Conservation (phyloP, 495 filamentous ascomycete genomes). For the Penicillium tannophilum region DNA sequence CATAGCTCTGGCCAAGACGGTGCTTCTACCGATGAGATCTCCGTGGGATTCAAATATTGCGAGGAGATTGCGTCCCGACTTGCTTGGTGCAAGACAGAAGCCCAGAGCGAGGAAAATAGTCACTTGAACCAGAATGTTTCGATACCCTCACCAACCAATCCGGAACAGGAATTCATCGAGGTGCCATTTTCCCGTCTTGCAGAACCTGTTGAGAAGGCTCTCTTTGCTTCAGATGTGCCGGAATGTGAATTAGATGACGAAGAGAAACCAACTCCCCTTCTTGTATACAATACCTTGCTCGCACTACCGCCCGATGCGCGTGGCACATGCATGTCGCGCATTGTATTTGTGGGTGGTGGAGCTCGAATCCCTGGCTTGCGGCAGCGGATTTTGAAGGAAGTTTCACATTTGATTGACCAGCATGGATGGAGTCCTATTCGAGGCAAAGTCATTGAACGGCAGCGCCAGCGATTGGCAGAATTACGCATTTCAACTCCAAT, state of each 20-base stretch:
- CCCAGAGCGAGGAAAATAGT: slow-evolving; percentile 5
- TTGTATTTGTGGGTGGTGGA: slow-evolving; percentile 83
- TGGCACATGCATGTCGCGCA: slow-evolving; percentile 83
- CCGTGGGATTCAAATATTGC: slow-evolving; percentile 70
- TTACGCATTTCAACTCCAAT: slow-evolving; percentile 39
- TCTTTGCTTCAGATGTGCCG: slow-evolving; percentile 62
- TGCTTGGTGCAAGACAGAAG: slow-evolving; percentile 67
- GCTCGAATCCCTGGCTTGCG: slow-evolving; percentile 81
- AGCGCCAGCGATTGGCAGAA: slow-evolving; percentile 53
- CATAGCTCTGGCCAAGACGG: slow-evolving; percentile 19
- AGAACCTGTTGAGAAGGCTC: slow-evolving; percentile 71
- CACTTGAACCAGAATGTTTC: slow-evolving; percentile 24
- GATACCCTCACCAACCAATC: slow-evolving; percentile 48
- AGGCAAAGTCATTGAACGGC: slow-evolving; percentile 61
- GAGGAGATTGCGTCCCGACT: slow-evolving; percentile 75
- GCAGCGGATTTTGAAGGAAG: slow-evolving; percentile 74
- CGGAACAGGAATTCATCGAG: slow-evolving; percentile 40
- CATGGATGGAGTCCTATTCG: slow-evolving; percentile 77
- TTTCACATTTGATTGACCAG: slow-evolving; percentile 60
- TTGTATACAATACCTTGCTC: slow-evolving; percentile 77
- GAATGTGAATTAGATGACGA: slow-evolving; percentile 75
- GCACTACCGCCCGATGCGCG: slow-evolving; percentile 79
- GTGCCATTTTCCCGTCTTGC: slow-evolving; percentile 70
- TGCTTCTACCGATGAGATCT: slow-evolving; percentile 28
- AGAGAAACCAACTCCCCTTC: slow-evolving; percentile 70